Evolutionary conservation across 805 yeast genomes (phyloP).

Genomic region (Phaffomyces opuntiae): DNA sequence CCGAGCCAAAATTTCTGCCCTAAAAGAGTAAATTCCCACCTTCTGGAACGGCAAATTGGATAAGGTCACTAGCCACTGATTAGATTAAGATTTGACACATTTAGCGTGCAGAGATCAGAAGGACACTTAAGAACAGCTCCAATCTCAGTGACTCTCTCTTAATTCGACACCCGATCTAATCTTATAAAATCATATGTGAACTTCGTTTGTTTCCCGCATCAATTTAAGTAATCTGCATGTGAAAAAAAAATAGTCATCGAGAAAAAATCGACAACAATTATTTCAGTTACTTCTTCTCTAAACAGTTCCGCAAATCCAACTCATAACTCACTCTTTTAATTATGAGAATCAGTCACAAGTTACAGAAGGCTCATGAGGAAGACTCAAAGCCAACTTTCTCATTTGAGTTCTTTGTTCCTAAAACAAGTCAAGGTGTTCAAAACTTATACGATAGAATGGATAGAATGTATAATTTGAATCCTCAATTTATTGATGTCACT

Average conservation of each 20-base stretch:
- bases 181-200: slow-evolving; percentile 1
- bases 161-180: neutral
- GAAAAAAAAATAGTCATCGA: slow-evolving; percentile 8
- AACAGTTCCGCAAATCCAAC: neutral
- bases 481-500: slow-evolving; percentile 90
- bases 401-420: slow-evolving; percentile 95
- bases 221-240: slow-evolving; percentile 3
- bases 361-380: slow-evolving; percentile 25
- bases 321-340: no score
- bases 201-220: slow-evolving; percentile 7
- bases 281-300: neutral
- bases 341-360: slow-evolving; percentile 36
- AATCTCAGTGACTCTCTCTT: no score
- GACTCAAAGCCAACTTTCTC: slow-evolving; percentile 66
- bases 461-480: slow-evolving; percentile 88
- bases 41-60: neutral
- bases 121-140: neutral
- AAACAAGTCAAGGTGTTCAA: slow-evolving; percentile 94
- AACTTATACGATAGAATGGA: slow-evolving; percentile 96
- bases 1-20: neutral
- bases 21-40: neutral
- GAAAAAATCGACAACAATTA: slow-evolving; percentile 2
- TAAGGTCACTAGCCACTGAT: no score
- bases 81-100: neutral
- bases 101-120: neutral